Evolutionary conservation across 306 rosid genomes (phyloP), one percentile per base, ranked within the genome.

Genomic region (Phaseolus lunatus): DNA sequence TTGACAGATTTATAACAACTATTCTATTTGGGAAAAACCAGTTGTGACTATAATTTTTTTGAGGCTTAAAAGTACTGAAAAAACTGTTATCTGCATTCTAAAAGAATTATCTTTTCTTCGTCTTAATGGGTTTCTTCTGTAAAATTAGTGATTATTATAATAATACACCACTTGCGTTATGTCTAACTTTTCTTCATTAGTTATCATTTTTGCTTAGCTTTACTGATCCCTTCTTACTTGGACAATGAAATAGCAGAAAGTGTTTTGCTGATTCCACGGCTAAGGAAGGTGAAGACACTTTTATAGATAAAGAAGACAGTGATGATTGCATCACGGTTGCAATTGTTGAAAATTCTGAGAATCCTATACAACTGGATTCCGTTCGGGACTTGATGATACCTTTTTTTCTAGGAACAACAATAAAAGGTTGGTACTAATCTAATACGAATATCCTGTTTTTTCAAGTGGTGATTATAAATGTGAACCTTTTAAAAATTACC

Each of bases 341-440:
- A 53, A 19, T 95, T 47, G 80, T 82, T 65, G 94, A 91, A 68
- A 81, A 78, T 67, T 70, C 86, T 29, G 86, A 61, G 48, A 81
- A 77, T 70, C 52, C 87, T 37, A 43, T 85, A 76, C 87, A 73
- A 64, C 85, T 96, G 80, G 92, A 87, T 67, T 57, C 31, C 44
- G 85, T 89, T 81, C 90, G 72, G 45, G 90, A 85, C 65, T 44
- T 39, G n/a, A 47, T 96, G 87, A 82, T 91, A 80, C 98, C 96
- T 45, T 75, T 78, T 82, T 85, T 96, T 83, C 90, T 92, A 13
- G 84, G 81, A 65, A 83, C 88, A n/a, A 84, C 88, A 59, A 78
- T 92, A 65, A 86, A 90, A 89, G 99, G 99, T 95, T 62, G 50
- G 93, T 73, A 50, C 59, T 77, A 59, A 41, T 68, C 45, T 80